Conservation (phyloP, 805 yeast genomes). For the Kodamaea kakaduensis region DNA sequence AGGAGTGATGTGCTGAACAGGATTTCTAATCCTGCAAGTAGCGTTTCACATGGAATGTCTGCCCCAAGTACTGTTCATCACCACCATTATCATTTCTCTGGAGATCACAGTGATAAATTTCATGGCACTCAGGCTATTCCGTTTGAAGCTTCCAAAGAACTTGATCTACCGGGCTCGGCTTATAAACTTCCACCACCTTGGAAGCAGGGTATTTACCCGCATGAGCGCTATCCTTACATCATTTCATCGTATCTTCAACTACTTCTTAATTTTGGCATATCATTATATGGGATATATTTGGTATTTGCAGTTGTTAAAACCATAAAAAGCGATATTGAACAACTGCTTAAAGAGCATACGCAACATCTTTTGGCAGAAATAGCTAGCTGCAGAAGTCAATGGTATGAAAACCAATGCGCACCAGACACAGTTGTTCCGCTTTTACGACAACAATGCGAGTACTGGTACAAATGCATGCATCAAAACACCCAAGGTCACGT, state of each 20-base stretch:
- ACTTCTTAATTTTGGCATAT: slow-evolving; percentile 45
- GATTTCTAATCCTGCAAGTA: too few species aligned
- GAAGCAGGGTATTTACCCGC: slow-evolving; percentile 49
- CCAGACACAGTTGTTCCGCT: slow-evolving; percentile 57
- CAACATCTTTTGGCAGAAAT: slow-evolving; percentile 47
- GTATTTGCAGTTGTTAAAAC: slow-evolving; percentile 43
- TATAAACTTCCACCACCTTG: slow-evolving; percentile 53
- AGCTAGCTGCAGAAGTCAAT: slow-evolving; percentile 49
- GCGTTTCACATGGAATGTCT: too few species aligned
- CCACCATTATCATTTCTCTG: slow-evolving; percentile 1
- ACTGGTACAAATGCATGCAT: slow-evolving; percentile 66
- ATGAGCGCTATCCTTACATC: slow-evolving; percentile 50
- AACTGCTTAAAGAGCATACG: slow-evolving; percentile 47
- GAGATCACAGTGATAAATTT: too few species aligned
- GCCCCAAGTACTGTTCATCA: background rate
- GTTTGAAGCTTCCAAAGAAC: too few species aligned
- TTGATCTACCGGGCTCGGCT: background rate
- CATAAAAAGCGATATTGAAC: slow-evolving; percentile 50
- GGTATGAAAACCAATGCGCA: slow-evolving; percentile 52
- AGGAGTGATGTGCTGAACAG: too few species aligned
- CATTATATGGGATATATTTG: slow-evolving; percentile 42
- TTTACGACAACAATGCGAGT: slow-evolving; percentile 49
- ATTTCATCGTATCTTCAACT: slow-evolving; percentile 62
- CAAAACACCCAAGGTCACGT: slow-evolving; percentile 51
- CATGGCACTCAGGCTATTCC: too few species aligned